Percentiles rank a stretch among this genome's conserved stretches.
Conservation (phyloP, 2,329 filamentous ascomycete species). For the Capronia epimyces region DNA sequence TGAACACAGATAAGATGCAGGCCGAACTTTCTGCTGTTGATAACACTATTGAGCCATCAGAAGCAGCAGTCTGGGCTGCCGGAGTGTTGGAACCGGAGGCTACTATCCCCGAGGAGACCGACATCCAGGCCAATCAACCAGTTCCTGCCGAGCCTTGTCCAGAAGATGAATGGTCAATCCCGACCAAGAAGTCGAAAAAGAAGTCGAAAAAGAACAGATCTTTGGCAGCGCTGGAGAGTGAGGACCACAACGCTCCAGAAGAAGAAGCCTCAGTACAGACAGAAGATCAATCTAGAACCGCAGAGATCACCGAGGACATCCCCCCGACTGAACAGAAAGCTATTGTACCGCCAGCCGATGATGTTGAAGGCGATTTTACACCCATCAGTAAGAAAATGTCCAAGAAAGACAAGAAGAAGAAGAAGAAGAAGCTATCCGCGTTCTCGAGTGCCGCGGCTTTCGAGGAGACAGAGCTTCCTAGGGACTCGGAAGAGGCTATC, state of each 20-base stretch:
- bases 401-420: conserved; percentile 26
- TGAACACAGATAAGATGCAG: conserved; percentile 9
- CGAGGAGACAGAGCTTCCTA: background rate
- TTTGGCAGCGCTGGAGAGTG: background rate
- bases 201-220: conserved; percentile 12
- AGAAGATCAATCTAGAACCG: background rate
- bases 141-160: background rate
- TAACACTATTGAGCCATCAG: background rate
- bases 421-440: conserved; percentile 14
- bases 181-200: conserved; percentile 33
- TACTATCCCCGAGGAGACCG: background rate
- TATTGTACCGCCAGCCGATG: background rate
- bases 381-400: conserved; percentile 2
- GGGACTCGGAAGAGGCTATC: background rate
- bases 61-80: background rate
- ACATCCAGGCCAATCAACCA: background rate
- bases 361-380: conserved; percentile 7
- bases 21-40: background rate
- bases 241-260: background rate
- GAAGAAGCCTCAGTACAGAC: background rate
- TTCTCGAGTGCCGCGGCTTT: background rate
- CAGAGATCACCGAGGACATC: too few relatives aligned
- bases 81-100: background rate
- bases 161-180: conserved; percentile 21
- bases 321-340: too few relatives aligned